phyloP scores from a whole-genome alignment of 345 rosid species.

The Rhodomyrtus tomentosa region DNA sequence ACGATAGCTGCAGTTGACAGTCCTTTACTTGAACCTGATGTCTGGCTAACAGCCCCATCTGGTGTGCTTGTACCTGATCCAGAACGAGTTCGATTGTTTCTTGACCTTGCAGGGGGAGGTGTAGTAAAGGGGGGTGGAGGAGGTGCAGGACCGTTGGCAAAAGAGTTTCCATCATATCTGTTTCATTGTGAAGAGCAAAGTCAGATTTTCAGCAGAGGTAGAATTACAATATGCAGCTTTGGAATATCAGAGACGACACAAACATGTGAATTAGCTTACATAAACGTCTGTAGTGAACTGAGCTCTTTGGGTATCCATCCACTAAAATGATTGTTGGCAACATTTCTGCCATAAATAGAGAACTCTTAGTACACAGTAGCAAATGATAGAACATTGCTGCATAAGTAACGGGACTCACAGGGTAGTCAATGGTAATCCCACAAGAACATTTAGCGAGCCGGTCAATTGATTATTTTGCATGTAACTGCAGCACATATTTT shows the following conservation, averaged over 20 bases:
- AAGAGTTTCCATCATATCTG: conserved; percentile 84
- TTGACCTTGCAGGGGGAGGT: conserved; percentile 53
- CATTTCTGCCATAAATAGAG: conserved; percentile 49
- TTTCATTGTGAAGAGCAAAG: conserved; percentile 15
- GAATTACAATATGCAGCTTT: neutral
- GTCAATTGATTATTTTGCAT: conserved; percentile 86
- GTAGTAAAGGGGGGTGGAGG: conserved; percentile 46
- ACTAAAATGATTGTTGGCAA: conserved; percentile 76
- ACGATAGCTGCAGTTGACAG: conserved; percentile 48
- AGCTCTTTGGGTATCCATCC: conserved; percentile 91
- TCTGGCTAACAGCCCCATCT: conserved; percentile 20
- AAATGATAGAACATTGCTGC: neutral
- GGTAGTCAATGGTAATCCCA: conserved; percentile 51
- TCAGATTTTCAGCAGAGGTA: neutral
- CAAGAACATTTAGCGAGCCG: conserved; percentile 64
- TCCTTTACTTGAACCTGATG: conserved; percentile 41
- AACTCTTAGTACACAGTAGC: neutral
- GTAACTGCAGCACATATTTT: conserved; percentile 43
- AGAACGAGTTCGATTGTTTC: conserved; percentile 26
- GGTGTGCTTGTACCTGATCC: conserved; percentile 24
- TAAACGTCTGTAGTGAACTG: conserved; percentile 46
- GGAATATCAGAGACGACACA: neutral
- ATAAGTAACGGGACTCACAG: conserved; percentile 46
- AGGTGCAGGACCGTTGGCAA: conserved; percentile 73
- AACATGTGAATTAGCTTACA: conserved; percentile 35